These are phyloP conservation scores for Wickerhamiella hasegawae DNA, from an alignment of 805 yeast genomes.

Conservation along the genomic window DNA sequence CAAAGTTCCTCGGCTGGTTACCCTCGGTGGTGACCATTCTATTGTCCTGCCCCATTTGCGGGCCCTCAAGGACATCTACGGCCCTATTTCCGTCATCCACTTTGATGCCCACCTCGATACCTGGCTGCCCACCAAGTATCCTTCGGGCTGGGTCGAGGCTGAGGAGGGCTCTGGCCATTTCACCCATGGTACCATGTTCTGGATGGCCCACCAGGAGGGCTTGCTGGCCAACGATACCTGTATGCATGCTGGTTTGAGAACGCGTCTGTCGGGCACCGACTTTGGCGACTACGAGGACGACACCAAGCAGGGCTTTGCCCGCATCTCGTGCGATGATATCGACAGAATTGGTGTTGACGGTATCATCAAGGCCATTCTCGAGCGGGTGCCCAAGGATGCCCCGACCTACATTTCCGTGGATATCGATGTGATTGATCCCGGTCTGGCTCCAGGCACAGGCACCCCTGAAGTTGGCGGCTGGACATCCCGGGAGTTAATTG, in stretches of 20 bases:
- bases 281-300: constrained; percentile 54
- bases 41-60: constrained; percentile 58
- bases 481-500: constrained; percentile 46
- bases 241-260: constrained; percentile 63
- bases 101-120: constrained; percentile 81
- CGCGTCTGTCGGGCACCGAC: constrained; percentile 47
- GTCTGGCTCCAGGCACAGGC: constrained; percentile 65
- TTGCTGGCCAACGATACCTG: constrained; percentile 37
- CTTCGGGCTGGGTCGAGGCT: constrained; percentile 41
- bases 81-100: constrained; percentile 58
- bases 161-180: constrained; percentile 40
- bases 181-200: constrained; percentile 76
- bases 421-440: constrained; percentile 56
- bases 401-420: constrained; percentile 73
- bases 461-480: constrained; percentile 68
- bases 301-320: constrained; percentile 46
- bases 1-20: constrained; percentile 44
- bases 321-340: constrained; percentile 59
- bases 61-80: constrained; percentile 43
- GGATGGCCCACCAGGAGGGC: constrained; percentile 65
- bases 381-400: constrained; percentile 41
- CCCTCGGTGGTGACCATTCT: constrained; percentile 76
- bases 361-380: constrained; percentile 36
- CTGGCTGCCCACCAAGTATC: constrained; percentile 67
- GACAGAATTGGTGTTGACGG: constrained; percentile 49